These are phyloP conservation scores for Gynochthodes officinalis DNA, from an alignment of 257 asterid species.

Conservation along the genomic window DNA sequence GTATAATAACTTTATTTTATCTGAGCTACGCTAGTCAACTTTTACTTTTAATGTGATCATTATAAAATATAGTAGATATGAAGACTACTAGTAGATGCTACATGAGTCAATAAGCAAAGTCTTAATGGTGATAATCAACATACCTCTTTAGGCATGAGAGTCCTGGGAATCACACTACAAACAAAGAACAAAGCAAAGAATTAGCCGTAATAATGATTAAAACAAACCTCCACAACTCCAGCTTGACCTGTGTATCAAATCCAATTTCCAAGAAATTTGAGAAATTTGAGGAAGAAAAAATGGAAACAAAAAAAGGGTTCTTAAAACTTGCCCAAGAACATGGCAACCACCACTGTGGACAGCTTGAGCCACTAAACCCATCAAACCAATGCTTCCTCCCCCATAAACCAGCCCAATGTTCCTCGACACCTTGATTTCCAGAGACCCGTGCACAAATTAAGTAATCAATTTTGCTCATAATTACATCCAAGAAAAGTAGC, in stretches of 20 bases:
- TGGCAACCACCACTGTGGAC: conserved; percentile 38
- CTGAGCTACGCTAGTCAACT: no score
- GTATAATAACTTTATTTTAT: no score
- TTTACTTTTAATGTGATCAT: no score
- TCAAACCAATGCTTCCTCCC: conserved; percentile 44
- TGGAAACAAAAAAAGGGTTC: not conserved
- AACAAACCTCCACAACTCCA: not conserved
- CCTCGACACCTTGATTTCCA: conserved; percentile 28
- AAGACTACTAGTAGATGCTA: no score
- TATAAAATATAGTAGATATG: no score
- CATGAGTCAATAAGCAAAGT: no score
- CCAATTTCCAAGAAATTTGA: not conserved
- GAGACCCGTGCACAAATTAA: no score
- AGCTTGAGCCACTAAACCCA: conserved; percentile 43
- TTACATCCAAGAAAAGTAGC: no score
- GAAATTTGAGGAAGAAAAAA: no score
- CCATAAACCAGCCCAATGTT: conserved; percentile 41
- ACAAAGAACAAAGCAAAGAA: conserved; percentile 21
- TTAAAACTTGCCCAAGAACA: conserved; percentile 36
- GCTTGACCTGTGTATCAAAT: not conserved
- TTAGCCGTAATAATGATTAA: not conserved
- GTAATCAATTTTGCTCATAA: no score
- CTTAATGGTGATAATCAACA: not conserved
- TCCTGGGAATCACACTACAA: conserved; percentile 38
- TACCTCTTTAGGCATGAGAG: conserved; percentile 42